Evolutionary conservation across 345 rosid genomes (phyloP).

Genomic region (Arabis alpina): DNA sequence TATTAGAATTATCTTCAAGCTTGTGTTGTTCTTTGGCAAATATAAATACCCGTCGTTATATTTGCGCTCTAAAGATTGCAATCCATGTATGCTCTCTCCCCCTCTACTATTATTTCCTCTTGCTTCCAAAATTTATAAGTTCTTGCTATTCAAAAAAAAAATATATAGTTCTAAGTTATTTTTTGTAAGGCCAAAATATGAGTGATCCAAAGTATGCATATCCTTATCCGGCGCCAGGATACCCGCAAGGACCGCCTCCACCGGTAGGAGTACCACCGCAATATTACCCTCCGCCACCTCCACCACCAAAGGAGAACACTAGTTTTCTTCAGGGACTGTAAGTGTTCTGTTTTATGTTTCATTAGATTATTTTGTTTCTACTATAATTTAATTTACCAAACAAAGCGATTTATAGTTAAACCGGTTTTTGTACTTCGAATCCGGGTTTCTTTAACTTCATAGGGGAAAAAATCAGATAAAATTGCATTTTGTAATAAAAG

Average conservation of each 20-base stretch:
- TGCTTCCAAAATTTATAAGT: background rate
- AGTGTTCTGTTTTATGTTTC: constrained; percentile 4
- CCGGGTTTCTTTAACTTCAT: background rate
- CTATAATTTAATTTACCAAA: background rate
- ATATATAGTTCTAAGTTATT: background rate
- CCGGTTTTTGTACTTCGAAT: no score
- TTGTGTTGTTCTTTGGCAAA: constrained; percentile 23
- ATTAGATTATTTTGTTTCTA: background rate
- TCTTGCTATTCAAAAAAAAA: background rate
- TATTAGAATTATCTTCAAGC: background rate
- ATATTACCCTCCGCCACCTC: constrained; percentile 10
- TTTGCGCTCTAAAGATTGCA: constrained; percentile 1
- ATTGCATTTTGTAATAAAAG: background rate
- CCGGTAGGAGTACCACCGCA: constrained; percentile 47
- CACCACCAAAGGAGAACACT: constrained; percentile 45
- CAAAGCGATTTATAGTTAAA: background rate
- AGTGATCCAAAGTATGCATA: constrained; percentile 62
- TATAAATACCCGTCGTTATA: constrained; percentile 33
- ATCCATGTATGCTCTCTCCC: background rate
- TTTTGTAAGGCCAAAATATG: constrained; percentile 6
- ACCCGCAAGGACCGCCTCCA: constrained; percentile 40
- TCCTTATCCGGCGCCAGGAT: constrained; percentile 63
- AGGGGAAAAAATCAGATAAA: background rate
- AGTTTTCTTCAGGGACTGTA: constrained; percentile 65
- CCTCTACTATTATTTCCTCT: constrained; percentile 2